Base-by-base conservation (phyloP, 352 stramenopile species). In the Phytophthora agathidicida region DNA sequence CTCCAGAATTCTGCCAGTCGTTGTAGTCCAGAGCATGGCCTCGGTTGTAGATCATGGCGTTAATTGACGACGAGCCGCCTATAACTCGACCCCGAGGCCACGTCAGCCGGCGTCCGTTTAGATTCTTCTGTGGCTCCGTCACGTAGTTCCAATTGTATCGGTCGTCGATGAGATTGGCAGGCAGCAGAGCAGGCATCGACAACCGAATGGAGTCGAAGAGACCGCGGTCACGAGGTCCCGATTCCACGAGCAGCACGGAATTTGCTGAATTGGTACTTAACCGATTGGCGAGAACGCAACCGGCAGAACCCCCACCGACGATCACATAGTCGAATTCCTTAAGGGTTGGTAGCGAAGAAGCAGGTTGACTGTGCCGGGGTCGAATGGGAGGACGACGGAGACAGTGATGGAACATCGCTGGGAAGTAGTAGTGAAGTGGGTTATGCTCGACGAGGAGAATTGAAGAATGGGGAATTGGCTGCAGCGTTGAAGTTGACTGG, bases 291-390 rank as follows among this genome's bases (percentile, higher is more conserved):
- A 98, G 74, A 41, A 97, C 83, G 51, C 88, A 97, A 33, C 93
- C 91, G 11, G 88, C 88, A 0, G 88, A 93, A 22, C 92, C 92
- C 10, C 70, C 90, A 46, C 92, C 92, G 13, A 98, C 86, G 47
- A 97, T 84, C 42, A 97, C 88, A 65, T 96, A 98, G 75, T 98
- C 91, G 69, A 84, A 88, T 49, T 87, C 78, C 20, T 70, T 42
- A 5, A 22, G 0, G 1, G 38, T 32, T 31, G 14, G 38, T 20
- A 41, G 1, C 3, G 14, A 35, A 14, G n/a, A 47, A 19, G 13
- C 37, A 4, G 7, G 14, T 47, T 5, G 23, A 46, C 39, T n/a
- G n/a, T n/a, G n/a, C n/a, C n/a, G 11, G 10, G 20, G 22, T 30
- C 19, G 19, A 10, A 44, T 9, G 4, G 22, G 22, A 17, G 37